A percentile compares a stretch with the other conserved stretches of the same genome.
Evolutionary conservation across 768 basidiomycete genomes (phyloP).

Genomic region (Hydnomerulius pinastri): DNA sequence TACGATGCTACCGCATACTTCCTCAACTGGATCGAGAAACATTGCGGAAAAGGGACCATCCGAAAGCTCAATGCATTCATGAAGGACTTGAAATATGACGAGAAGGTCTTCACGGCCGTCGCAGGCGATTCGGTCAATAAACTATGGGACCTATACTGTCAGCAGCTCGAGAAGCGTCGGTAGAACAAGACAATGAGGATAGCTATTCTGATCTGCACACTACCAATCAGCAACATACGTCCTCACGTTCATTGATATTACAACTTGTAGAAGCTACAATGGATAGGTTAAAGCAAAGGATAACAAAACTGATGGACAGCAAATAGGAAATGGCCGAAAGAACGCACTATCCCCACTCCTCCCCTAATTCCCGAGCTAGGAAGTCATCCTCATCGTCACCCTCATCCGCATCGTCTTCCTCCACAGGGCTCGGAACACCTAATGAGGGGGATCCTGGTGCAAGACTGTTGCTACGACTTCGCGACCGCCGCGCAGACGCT

Average conservation of each 20-base stretch:
- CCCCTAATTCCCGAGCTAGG: slow-evolving; percentile 76
- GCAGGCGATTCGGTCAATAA: slow-evolving; percentile 53
- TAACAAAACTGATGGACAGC: slow-evolving; percentile 2
- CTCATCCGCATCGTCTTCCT: slow-evolving; percentile 51
- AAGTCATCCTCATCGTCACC: slow-evolving; percentile 75
- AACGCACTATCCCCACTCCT: slow-evolving; percentile 66
- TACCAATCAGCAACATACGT: slow-evolving; percentile 2
- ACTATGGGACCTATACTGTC: slow-evolving; percentile 62
- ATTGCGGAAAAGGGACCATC: slow-evolving; percentile 54
- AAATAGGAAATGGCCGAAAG: background rate
- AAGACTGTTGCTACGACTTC: slow-evolving; percentile 26
- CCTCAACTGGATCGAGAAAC: slow-evolving; percentile 63
- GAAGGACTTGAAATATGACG: slow-evolving; percentile 50
- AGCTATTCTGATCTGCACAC: background rate
- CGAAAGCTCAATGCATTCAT: slow-evolving; percentile 58
- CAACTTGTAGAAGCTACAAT: slow-evolving; percentile 19
- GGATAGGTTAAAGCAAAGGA: slow-evolving; percentile 20
- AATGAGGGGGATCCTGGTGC: slow-evolving; percentile 8
- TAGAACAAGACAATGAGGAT: background rate
- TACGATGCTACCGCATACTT: slow-evolving; percentile 78
- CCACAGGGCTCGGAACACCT: slow-evolving; percentile 31
- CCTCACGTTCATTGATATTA: slow-evolving; percentile 19
- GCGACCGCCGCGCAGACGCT: slow-evolving; percentile 11
- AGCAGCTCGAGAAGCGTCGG: slow-evolving; percentile 30
- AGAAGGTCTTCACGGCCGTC: slow-evolving; percentile 50